Evolutionary conservation across 1,284 basidiomycete species (phyloP).

Genomic region (Boletus mariae): DNA sequence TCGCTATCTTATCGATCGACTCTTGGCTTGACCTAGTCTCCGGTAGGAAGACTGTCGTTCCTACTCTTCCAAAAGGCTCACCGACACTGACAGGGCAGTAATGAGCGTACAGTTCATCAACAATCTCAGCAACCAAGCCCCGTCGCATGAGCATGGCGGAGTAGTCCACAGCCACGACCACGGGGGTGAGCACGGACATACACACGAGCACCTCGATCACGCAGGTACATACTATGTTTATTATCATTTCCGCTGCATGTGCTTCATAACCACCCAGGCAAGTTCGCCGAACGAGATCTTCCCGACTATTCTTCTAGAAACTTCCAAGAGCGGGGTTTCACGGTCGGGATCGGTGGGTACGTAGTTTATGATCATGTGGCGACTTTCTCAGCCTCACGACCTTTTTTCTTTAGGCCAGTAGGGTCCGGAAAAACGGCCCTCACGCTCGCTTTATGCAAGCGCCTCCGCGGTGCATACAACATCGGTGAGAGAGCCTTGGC

Average conservation of each 20-base stretch:
- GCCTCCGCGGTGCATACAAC: constrained; percentile 81
- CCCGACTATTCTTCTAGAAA: constrained; percentile 84
- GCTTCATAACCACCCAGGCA: constrained; percentile 53
- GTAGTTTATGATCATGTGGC: constrained; percentile 21
- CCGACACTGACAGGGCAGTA: neutral
- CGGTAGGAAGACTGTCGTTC: too few relatives aligned
- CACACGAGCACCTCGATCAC: constrained; percentile 87
- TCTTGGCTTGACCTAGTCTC: too few relatives aligned
- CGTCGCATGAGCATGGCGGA: constrained; percentile 37
- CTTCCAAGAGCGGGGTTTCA: constrained; percentile 94
- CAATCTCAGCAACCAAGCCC: constrained; percentile 42
- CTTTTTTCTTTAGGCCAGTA: constrained; percentile 63
- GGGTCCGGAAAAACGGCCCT: constrained; percentile 98
- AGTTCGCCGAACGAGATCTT: constrained; percentile 88
- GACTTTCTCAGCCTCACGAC: constrained; percentile 1
- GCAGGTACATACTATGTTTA: constrained; percentile 53
- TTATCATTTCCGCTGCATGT: constrained; percentile 1
- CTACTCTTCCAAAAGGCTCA: too few relatives aligned
- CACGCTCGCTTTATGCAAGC: constrained; percentile 87
- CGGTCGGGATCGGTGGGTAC: constrained; percentile 94
- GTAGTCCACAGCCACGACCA: constrained; percentile 37
- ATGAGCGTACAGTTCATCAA: constrained; percentile 75
- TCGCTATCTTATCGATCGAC: constrained; percentile 8
- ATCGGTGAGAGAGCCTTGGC: constrained; percentile 56
- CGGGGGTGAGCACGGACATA: constrained; percentile 79